Percentiles rank a stretch among this genome's conserved stretches.
Evolutionary conservation across 1,284 basidiomycete species (phyloP).

Genomic region (Rhizopogon parksii): DNA sequence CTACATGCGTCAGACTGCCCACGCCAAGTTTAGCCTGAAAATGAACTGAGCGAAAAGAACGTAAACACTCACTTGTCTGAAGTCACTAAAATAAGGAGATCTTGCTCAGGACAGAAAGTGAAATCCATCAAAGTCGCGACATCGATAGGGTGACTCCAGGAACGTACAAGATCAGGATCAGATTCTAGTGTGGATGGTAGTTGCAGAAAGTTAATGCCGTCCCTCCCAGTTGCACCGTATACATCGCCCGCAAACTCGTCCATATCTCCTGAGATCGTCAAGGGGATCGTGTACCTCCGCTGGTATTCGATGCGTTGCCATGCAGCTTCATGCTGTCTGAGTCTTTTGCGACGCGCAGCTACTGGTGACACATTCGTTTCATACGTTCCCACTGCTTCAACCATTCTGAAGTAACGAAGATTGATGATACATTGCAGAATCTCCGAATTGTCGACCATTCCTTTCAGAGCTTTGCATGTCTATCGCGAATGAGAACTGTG

Average conservation of each 20-base stretch:
- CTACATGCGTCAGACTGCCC: constrained; percentile 32
- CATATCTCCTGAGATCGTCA: constrained; percentile 21
- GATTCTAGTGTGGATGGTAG: constrained; percentile 19
- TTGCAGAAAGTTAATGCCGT: constrained; percentile 37
- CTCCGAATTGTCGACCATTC: constrained; percentile 34
- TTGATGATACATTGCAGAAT: constrained; percentile 41
- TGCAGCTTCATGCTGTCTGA: constrained; percentile 35
- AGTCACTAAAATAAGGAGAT: constrained; percentile 42
- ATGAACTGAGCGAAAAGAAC: neutral
- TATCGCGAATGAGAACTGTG: constrained; percentile 14
- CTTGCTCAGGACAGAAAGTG: constrained; percentile 47
- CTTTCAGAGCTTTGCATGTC: constrained; percentile 34
- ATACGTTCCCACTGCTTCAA: constrained; percentile 14
- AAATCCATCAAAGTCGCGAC: constrained; percentile 40
- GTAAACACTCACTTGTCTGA: constrained; percentile 33
- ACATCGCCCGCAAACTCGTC: no score
- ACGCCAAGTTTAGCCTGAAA: neutral
- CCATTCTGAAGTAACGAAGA: constrained; percentile 33
- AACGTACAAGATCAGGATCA: no score
- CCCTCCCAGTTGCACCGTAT: no score
- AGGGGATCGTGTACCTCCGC: constrained; percentile 28
- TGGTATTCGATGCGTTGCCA: constrained; percentile 40
- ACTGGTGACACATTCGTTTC: constrained; percentile 26
- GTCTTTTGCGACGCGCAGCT: constrained; percentile 33
- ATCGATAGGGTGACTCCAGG: constrained; percentile 35